Conservation (phyloP, 2,329 filamentous ascomycete genomes). For the Penicillium sp. region DNA sequence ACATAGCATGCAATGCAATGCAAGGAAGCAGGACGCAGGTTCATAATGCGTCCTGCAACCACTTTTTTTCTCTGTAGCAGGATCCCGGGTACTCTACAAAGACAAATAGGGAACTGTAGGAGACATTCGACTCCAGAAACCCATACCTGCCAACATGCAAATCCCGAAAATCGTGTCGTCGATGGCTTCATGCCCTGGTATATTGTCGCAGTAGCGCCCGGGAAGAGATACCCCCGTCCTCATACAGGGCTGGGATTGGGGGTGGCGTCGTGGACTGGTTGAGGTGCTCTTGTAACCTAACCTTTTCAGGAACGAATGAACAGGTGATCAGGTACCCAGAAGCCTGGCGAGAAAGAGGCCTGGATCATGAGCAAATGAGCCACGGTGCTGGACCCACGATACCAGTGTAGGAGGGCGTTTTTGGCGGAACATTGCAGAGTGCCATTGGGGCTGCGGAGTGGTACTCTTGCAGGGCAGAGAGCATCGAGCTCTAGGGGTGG, state of each 20-base stretch:
- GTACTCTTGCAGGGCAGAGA: constrained; percentile 33
- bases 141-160: constrained; percentile 17
- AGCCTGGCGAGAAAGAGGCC: constrained; percentile 10
- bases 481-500: constrained; percentile 27
- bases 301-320: constrained; percentile 5
- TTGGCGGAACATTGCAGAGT: constrained; percentile 24
- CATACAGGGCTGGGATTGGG: constrained; percentile 13
- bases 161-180: constrained; percentile 20
- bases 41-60: constrained; percentile 30
- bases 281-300: not conserved
- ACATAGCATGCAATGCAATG: constrained; percentile 26
- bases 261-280: constrained; percentile 14
- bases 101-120: constrained; percentile 19
- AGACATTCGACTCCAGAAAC: constrained; percentile 13
- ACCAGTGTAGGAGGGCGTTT: constrained; percentile 17
- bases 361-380: constrained; percentile 14
- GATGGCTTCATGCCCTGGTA: constrained; percentile 32
- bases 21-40: constrained; percentile 27
- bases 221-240: constrained; percentile 12
- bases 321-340: constrained; percentile 9
- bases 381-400: constrained; percentile 17
- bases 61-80: constrained; percentile 30
- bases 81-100: constrained; percentile 20
- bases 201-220: constrained; percentile 24
- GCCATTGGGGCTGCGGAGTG: constrained; percentile 20